These are phyloP conservation scores for Trichomonascus vanleenenianus DNA, from an alignment of 805 yeast species.

Conservation along the genomic window DNA sequence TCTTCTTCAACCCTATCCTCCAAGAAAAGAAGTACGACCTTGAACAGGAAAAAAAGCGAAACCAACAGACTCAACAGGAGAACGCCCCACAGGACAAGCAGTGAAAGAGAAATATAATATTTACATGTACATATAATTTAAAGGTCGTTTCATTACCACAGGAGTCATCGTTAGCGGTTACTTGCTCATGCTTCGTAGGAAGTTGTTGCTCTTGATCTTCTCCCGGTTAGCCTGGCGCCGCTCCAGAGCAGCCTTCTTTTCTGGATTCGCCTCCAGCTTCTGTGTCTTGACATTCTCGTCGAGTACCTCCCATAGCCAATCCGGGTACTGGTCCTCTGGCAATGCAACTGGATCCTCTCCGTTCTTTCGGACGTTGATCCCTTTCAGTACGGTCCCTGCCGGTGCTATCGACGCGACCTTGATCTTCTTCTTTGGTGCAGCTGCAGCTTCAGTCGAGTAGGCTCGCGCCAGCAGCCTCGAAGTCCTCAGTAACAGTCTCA, in stretches of 20 bases:
- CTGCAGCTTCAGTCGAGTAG: conserved; percentile 1
- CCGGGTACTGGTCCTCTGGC: conserved; percentile 85
- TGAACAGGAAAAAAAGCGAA: neutral
- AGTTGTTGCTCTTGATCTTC: conserved; percentile 71
- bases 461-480: neutral
- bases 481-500: neutral
- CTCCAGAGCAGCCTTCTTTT: conserved; percentile 60
- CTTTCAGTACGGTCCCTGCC: conserved; percentile 55
- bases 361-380: conserved; percentile 59
- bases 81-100: neutral
- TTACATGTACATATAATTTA: neutral
- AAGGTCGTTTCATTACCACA: neutral
- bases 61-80: neutral
- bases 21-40: conserved; percentile 1
- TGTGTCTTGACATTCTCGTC: conserved; percentile 57
- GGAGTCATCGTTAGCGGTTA: conserved; percentile 1
- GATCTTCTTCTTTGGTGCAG: conserved; percentile 2
- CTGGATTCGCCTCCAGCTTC: conserved; percentile 51
- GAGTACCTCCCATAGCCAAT: conserved; percentile 85
- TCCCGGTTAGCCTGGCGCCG: conserved; percentile 61
- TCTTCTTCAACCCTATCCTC: conserved; percentile 5
- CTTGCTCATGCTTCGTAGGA: conserved; percentile 48
- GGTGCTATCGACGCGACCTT: conserved; percentile 24
- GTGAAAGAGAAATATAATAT: neutral
- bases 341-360: conserved; percentile 87